A percentile compares a stretch with the other conserved stretches of the same genome.
Evolutionary conservation across 768 basidiomycete genomes (phyloP).

Genomic region (Tephrocybe rancida): DNA sequence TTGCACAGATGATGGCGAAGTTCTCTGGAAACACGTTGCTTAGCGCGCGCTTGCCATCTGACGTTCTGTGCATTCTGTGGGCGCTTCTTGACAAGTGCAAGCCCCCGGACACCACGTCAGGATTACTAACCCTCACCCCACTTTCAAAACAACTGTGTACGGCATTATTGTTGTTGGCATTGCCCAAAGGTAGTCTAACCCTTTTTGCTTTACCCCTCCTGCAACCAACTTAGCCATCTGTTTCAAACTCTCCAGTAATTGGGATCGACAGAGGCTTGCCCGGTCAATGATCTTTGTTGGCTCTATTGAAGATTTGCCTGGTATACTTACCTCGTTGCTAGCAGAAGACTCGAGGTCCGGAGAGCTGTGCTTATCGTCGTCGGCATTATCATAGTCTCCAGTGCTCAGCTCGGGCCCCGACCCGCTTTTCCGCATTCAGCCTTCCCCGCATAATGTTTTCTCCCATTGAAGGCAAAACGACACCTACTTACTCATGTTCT

Average conservation of each 20-base stretch:
- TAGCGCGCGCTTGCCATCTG: constrained; percentile 9
- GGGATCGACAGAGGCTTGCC: neutral
- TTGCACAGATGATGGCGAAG: neutral
- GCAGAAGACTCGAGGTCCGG: too few species aligned
- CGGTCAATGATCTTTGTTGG: neutral
- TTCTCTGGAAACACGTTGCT: neutral
- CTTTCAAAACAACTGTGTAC: neutral
- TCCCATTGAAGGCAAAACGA: neutral
- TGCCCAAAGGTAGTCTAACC: constrained; percentile 6
- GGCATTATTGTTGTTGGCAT: constrained; percentile 14
- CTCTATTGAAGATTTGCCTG: neutral
- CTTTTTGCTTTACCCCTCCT: neutral
- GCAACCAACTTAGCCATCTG: constrained; percentile 7
- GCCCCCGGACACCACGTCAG: constrained; percentile 15
- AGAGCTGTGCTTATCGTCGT: neutral
- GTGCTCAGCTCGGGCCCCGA: neutral
- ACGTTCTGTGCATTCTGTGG: neutral
- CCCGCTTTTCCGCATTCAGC: neutral
- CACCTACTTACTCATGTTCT: too few species aligned
- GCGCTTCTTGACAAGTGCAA: neutral
- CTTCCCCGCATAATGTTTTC: neutral
- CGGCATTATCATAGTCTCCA: constrained; percentile 5
- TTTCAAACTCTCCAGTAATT: constrained; percentile 5
- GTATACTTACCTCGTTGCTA: too few species aligned
- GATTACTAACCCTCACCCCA: neutral